These are phyloP conservation scores for Citrus cavaleriei DNA, from an alignment of 345 rosid genomes.

Conservation along the genomic window DNA sequence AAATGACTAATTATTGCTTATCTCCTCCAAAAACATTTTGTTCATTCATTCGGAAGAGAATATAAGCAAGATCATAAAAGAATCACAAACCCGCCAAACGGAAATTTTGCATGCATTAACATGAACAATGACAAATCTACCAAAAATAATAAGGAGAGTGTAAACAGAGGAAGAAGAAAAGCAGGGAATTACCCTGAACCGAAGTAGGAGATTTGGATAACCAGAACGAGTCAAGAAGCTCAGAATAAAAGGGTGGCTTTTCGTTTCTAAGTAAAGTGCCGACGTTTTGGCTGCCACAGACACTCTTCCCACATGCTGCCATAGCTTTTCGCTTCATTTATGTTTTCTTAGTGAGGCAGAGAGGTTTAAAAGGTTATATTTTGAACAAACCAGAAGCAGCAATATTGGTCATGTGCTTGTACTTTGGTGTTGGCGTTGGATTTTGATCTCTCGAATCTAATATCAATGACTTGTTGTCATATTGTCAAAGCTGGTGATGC, in stretches of 20 bases:
- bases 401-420: background rate
- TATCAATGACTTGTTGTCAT: background rate
- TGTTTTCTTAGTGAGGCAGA: background rate
- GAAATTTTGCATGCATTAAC: background rate
- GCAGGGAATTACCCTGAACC: slow-evolving; percentile 29
- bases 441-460: background rate
- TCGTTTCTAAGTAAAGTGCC: slow-evolving; percentile 27
- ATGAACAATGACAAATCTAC: background rate
- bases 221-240: slow-evolving; percentile 36
- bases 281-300: slow-evolving; percentile 19
- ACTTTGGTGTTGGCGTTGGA: background rate
- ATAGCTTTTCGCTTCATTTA: slow-evolving; percentile 9
- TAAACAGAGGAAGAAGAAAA: background rate
- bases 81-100: background rate
- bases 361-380: background rate
- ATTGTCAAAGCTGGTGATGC: background rate
- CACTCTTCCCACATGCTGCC: slow-evolving; percentile 25
- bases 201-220: slow-evolving; percentile 26
- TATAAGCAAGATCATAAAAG: background rate
- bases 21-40: background rate
- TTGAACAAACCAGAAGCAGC: background rate
- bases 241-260: slow-evolving; percentile 28
- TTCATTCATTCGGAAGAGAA: background rate
- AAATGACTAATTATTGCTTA: too few relatives aligned
- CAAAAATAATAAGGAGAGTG: background rate